Percentiles rank a stretch among this genome's conserved stretches.
Conservation (phyloP, 805 yeast species). For the Saccharomyces eubayanus region DNA sequence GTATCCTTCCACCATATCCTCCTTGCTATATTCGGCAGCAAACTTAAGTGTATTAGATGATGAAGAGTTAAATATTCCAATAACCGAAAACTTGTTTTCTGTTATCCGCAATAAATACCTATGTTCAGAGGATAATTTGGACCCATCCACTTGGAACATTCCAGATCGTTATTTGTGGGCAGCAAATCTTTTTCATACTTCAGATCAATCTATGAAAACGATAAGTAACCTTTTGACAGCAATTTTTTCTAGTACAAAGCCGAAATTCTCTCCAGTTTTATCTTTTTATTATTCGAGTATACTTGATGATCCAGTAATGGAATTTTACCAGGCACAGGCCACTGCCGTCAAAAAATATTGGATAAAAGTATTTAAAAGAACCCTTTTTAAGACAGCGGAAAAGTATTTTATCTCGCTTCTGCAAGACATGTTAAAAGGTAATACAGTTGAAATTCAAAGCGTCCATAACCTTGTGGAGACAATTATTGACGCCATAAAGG, state of each 20-base stretch:
- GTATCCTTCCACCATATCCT: slow-evolving; percentile 39
- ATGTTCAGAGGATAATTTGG: slow-evolving; percentile 16
- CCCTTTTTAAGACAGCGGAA: slow-evolving; percentile 36
- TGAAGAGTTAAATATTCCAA: slow-evolving; percentile 25
- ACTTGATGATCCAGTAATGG: slow-evolving; percentile 35
- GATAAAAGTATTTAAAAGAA: slow-evolving; percentile 31
- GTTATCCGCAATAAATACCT: slow-evolving; percentile 22
- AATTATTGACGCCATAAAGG: slow-evolving; percentile 42
- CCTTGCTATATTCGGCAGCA: slow-evolving; percentile 44
- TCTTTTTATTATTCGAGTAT: slow-evolving; percentile 43
- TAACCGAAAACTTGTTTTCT: slow-evolving; percentile 31
- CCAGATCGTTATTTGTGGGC: slow-evolving; percentile 46
- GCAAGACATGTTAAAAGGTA: slow-evolving; percentile 50
- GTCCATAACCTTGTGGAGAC: slow-evolving; percentile 48
- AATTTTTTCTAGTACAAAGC: slow-evolving; percentile 40
- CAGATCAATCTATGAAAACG: slow-evolving; percentile 39
- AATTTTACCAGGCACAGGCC: slow-evolving; percentile 24
- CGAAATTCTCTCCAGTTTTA: slow-evolving; percentile 50
- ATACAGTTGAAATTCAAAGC: slow-evolving; percentile 45
- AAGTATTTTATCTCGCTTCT: slow-evolving; percentile 37
- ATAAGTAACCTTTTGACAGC: slow-evolving; percentile 37
- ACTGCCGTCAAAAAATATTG: slow-evolving; percentile 29
- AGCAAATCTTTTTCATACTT: slow-evolving; percentile 37
- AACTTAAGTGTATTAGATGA: slow-evolving; percentile 30
- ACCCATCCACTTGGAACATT: slow-evolving; percentile 33